phyloP scores from a whole-genome alignment of 176 grass and related monocot genomes.

The Oryza coarctata region DNA sequence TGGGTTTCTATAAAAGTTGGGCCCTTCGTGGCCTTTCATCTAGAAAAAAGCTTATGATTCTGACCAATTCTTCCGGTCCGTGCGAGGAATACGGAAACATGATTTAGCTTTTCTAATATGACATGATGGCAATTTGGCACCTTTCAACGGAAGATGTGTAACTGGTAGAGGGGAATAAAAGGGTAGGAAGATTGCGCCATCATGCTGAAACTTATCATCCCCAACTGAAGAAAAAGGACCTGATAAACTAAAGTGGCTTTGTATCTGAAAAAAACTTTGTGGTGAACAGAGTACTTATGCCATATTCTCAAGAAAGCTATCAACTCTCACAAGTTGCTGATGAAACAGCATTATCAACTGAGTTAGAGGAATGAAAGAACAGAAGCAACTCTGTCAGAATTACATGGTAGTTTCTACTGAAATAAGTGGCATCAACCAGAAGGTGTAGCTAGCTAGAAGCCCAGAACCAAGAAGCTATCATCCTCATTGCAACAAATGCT shows the following conservation, averaged over 20 bases:
- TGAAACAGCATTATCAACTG: not conserved
- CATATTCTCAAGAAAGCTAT: not conserved
- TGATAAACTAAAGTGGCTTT: not conserved
- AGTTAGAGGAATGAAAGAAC: not conserved
- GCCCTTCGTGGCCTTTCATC: too few relatives aligned
- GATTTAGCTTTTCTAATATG: not conserved
- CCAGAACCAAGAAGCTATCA: constrained; percentile 37
- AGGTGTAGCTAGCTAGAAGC: constrained; percentile 25
- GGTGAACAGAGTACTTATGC: not conserved
- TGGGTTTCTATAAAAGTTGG: too few relatives aligned
- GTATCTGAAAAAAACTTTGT: not conserved
- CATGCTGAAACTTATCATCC: not conserved
- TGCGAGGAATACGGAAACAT: not conserved
- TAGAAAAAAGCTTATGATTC: not conserved
- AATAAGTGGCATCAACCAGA: constrained; percentile 5
- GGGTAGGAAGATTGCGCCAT: constrained; percentile 4
- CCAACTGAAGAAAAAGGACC: not conserved
- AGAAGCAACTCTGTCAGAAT: not conserved
- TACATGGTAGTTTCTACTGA: not conserved
- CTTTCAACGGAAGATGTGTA: not conserved
- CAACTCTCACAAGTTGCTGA: not conserved
- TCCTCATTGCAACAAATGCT: constrained; percentile 29
- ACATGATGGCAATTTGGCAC: not conserved
- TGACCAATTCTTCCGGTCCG: not conserved
- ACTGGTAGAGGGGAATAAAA: not conserved